Evolutionary conservation across 495 filamentous ascomycete species (phyloP).

Genomic region (Podospora fimiseda): DNA sequence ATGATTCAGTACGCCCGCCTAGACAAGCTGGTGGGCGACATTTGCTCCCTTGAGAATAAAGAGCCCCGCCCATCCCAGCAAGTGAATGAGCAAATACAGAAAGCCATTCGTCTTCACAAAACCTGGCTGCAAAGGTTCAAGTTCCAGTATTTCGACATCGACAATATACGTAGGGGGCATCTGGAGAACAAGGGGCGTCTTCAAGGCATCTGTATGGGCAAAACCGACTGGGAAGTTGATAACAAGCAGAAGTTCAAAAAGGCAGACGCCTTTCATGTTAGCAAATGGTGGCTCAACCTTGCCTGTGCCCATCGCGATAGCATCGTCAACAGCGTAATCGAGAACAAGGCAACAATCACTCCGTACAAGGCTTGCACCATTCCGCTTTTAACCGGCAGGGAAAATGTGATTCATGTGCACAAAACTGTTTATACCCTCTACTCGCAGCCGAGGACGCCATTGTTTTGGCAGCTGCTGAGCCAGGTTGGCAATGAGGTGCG

Average conservation of each 20-base stretch:
- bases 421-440: conserved; percentile 31
- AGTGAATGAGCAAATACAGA: conserved; percentile 1
- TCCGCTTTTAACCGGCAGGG: conserved; percentile 39
- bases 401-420: conserved; percentile 26
- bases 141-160: conserved; percentile 14
- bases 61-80: conserved; percentile 10
- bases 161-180: too few relatives aligned
- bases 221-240: not conserved
- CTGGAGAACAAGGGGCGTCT: not conserved
- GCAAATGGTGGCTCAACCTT: conserved; percentile 42
- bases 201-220: too few relatives aligned
- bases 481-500: conserved; percentile 37
- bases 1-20: conserved; percentile 35
- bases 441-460: conserved; percentile 24
- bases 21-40: conserved; percentile 36
- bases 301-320: conserved; percentile 43
- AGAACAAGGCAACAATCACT: conserved; percentile 32
- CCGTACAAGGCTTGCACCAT: conserved; percentile 30
- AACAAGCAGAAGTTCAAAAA: conserved; percentile 8
- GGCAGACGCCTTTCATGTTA: conserved; percentile 7
- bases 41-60: conserved; percentile 20
- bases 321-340: conserved; percentile 31
- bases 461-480: conserved; percentile 32
- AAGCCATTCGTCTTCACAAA: conserved; percentile 21
- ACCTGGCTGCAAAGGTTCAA: conserved; percentile 27